Base-by-base conservation (phyloP, 2,329 filamentous ascomycete species). In the Boeremia exigua region DNA sequence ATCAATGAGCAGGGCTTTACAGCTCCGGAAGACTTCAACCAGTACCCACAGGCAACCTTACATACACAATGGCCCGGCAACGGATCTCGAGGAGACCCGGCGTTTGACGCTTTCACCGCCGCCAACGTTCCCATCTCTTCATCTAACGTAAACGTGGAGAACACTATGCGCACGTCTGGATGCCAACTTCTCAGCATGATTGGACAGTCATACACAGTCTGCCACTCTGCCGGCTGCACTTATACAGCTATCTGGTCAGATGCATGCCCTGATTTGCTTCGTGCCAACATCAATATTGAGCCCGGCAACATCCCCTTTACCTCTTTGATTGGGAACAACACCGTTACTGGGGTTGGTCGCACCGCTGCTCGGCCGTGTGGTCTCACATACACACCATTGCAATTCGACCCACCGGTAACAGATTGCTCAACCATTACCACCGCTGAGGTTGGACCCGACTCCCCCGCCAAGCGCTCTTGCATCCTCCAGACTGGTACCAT, bases 251-350 rank as follows among this genome's bases (percentile, higher is more conserved):
- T 69, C 46, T 59, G 64, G 50, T 61, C 61, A 11, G 63, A 69
- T 43, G 60, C 59, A 39, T 67, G 65, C 48, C 66, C 66, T 12
- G 32, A 59, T 9, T 38, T 65, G 5, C 34, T 68, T n/a, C 60
- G 56, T 27, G 62, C 57, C 34, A 68, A 58, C 36, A 62, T 69
- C 52, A 67, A 68, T 47, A 57, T 68, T 25, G 65, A 69, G 48
- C 59, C 63, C 11, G 56, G 60, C 11, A 58, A 59, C 42, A 48
- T 60, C 4, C 61, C 63, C 9, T 64, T 64, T 19, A 61, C 56
- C 12, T 56, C 53, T 27, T 33, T 61, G 15, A 48, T 61, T 23
- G 58, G 58, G 4, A 48, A 58, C 44, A 43, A 36, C 38, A 61
- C 54, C 40, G 44, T 55, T 53, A 38, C 56, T 29, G 48, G 39